These are phyloP conservation scores for Leishmania tropica DNA, from an alignment of 208 protist genomes.

Conservation along the genomic window DNA sequence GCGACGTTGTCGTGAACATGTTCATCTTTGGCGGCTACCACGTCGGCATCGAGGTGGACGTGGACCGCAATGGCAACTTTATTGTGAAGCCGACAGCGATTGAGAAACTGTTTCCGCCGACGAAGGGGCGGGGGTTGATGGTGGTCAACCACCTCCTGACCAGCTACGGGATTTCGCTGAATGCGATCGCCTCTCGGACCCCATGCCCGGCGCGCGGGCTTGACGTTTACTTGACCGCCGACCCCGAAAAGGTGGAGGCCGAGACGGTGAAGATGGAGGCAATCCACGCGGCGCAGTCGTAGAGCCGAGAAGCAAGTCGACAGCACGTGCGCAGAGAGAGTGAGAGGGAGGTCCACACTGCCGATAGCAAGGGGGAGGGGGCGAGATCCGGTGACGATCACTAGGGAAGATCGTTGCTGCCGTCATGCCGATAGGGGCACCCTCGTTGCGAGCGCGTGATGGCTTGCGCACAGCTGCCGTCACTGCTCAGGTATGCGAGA, in stretches of 20 bases:
- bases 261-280: conserved; percentile 19
- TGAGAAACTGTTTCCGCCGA: conserved; percentile 83
- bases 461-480: neutral
- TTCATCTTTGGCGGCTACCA: conserved; percentile 72
- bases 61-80: conserved; percentile 91
- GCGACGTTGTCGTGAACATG: conserved; percentile 76
- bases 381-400: neutral
- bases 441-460: neutral
- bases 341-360: neutral
- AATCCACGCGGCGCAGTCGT: neutral
- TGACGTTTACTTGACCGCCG: conserved; percentile 38
- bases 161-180: conserved; percentile 71
- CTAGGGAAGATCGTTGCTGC: neutral
- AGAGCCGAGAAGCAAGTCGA: neutral
- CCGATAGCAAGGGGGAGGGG: neutral
- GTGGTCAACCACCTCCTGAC: conserved; percentile 80
- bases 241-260: conserved; percentile 27
- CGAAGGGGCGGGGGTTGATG: conserved; percentile 55
- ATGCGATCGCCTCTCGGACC: conserved; percentile 53
- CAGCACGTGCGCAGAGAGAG: neutral
- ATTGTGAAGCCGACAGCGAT: conserved; percentile 90
- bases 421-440: neutral
- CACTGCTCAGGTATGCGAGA: neutral
- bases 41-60: conserved; percentile 85
- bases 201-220: conserved; percentile 46